Evolutionary conservation across 148 eudicot genomes (phyloP).

Genomic region (Fagopyrum homotropicum): DNA sequence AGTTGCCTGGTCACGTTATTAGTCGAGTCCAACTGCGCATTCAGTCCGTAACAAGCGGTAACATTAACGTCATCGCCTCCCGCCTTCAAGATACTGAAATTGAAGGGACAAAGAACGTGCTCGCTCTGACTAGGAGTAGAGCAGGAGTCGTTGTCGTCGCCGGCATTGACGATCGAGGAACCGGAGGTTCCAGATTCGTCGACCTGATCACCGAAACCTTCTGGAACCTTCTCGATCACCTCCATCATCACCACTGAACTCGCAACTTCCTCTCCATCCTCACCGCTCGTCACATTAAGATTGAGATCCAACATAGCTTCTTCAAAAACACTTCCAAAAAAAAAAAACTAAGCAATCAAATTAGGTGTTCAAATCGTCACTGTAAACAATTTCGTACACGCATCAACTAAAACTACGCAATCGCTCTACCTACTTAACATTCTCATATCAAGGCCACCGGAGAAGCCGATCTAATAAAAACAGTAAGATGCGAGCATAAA

Average conservation of each 20-base stretch:
- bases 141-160: constrained; percentile 33
- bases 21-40: constrained; percentile 4
- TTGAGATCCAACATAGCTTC: constrained; percentile 40
- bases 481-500: background rate
- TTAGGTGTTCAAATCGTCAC: background rate
- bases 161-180: constrained; percentile 38
- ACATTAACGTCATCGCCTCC: constrained; percentile 1
- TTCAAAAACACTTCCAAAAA: background rate
- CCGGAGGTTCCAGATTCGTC: constrained; percentile 30
- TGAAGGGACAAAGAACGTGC: constrained; percentile 18
- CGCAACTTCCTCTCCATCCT: constrained; percentile 1
- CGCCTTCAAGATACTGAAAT: constrained; percentile 32
- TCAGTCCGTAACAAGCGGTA: background rate
- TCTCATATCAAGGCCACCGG: background rate
- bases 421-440: constrained; percentile 6
- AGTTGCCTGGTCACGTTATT: constrained; percentile 38
- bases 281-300: constrained; percentile 15
- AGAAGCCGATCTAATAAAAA: constrained; percentile 5
- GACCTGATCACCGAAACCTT: constrained; percentile 6
- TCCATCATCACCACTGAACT: constrained; percentile 6
- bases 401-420: background rate
- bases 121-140: constrained; percentile 20
- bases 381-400: background rate
- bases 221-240: constrained; percentile 10
- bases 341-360: background rate